Percentiles rank a stretch among this genome's conserved stretches.
These are phyloP conservation scores for Colletotrichum melonis DNA, from an alignment of 2,329 filamentous ascomycete genomes.

Conservation along the genomic window DNA sequence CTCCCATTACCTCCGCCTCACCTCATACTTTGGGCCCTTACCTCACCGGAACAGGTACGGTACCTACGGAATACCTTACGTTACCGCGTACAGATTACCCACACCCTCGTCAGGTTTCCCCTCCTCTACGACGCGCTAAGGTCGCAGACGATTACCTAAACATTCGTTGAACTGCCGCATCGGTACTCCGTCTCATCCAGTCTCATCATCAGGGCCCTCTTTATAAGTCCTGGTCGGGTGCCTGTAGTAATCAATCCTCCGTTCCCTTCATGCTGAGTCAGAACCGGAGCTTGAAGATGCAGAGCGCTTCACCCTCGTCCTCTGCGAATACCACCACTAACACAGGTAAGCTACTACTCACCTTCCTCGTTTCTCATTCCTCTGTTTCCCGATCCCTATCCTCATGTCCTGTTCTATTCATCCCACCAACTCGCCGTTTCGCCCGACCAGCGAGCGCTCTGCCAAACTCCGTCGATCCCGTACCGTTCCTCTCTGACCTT, in stretches of 20 bases:
- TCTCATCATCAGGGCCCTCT: slow-evolving; percentile 35
- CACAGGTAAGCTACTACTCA: slow-evolving; percentile 30
- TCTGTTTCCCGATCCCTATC: slow-evolving; percentile 8
- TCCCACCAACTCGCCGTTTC: slow-evolving; percentile 1
- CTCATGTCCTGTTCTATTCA: slow-evolving; percentile 4
- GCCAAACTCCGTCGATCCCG: slow-evolving; percentile 17
- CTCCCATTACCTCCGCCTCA: slow-evolving; percentile 14
- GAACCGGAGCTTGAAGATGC: slow-evolving; percentile 38
- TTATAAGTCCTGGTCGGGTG: slow-evolving; percentile 33
- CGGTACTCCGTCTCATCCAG: slow-evolving; percentile 32
- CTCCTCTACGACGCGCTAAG: slow-evolving; percentile 35
- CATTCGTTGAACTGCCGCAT: slow-evolving; percentile 35
- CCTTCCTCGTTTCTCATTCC: slow-evolving; percentile 22
- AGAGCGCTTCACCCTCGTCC: slow-evolving; percentile 35
- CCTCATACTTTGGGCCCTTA: slow-evolving; percentile 17
- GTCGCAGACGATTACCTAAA: slow-evolving; percentile 35
- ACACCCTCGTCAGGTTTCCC: slow-evolving; percentile 34
- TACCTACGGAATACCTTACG: slow-evolving; percentile 31
- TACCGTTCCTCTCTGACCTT: slow-evolving; percentile 6
- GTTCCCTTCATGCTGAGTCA: slow-evolving; percentile 38
- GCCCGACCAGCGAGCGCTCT: not conserved
- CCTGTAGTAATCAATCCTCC: slow-evolving; percentile 38
- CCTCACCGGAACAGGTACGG: slow-evolving; percentile 17
- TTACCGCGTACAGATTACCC: slow-evolving; percentile 29
- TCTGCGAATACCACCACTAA: slow-evolving; percentile 36